Evolutionary conservation across 768 basidiomycete genomes (phyloP).

Genomic region (Mycena indigotica): DNA sequence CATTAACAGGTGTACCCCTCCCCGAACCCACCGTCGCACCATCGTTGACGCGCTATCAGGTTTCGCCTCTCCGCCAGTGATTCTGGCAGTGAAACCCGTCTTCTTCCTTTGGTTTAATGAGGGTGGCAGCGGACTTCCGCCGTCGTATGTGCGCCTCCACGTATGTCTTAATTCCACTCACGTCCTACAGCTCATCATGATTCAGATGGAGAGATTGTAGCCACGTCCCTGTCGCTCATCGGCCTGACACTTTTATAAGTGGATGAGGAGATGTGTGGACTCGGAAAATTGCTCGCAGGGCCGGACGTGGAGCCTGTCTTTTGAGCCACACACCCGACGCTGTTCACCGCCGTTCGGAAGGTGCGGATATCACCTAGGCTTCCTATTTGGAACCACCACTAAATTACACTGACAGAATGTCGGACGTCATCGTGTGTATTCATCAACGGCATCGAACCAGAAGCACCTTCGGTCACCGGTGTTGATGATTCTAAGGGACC

Average conservation of each 20-base stretch:
- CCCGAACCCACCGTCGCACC: too few species aligned
- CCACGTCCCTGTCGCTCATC: not conserved
- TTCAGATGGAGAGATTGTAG: too few species aligned
- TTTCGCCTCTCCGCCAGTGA: too few species aligned
- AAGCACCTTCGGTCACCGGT: not conserved
- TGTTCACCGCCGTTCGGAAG: not conserved
- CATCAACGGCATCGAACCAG: not conserved
- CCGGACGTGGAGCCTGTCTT: too few species aligned
- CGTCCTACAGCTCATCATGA: not conserved
- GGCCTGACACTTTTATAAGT: not conserved
- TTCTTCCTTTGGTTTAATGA: not conserved
- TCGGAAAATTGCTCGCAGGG: too few species aligned
- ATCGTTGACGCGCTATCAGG: too few species aligned
- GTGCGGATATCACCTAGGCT: not conserved
- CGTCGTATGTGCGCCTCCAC: not conserved
- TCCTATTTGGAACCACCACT: not conserved
- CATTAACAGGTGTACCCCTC: too few species aligned
- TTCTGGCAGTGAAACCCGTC: too few species aligned
- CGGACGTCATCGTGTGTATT: too few species aligned
- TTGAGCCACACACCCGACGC: not conserved
- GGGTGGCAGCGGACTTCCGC: not conserved
- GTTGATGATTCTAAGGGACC: not conserved
- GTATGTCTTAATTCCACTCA: too few species aligned
- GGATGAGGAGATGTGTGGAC: not conserved
- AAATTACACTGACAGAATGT: not conserved